A percentile compares a stretch with the other conserved stretches of the same genome.
Conservation (phyloP, 768 basidiomycete genomes). For the Auricularia heimuer region DNA sequence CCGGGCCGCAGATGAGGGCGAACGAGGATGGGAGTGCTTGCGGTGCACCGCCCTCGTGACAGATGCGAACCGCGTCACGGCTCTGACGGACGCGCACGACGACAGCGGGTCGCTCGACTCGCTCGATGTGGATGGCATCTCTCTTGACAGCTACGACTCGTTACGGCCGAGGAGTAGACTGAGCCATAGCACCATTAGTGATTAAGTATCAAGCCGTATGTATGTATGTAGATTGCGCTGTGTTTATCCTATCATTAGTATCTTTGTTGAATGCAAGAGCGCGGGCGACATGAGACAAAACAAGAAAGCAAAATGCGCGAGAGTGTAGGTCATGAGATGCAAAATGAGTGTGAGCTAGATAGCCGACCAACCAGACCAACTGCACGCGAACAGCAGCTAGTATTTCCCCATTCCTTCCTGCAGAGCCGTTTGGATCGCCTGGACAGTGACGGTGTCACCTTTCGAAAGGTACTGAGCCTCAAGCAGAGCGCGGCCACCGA, state of each 20-base stretch:
- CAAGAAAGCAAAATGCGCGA: neutral
- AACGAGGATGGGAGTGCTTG: constrained; percentile 70
- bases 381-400: neutral
- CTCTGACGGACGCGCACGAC: constrained; percentile 20
- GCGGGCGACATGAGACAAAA: constrained; percentile 2
- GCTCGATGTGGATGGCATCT: constrained; percentile 53
- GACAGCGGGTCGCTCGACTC: constrained; percentile 25
- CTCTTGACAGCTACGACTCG: constrained; percentile 25
- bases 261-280: neutral
- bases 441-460: constrained; percentile 64
- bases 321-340: neutral
- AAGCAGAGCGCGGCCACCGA: constrained; percentile 51
- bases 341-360: neutral
- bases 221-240: too few relatives aligned
- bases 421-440: constrained; percentile 40
- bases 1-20: constrained; percentile 55
- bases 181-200: too few relatives aligned
- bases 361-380: neutral
- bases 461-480: constrained; percentile 49
- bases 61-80: constrained; percentile 48
- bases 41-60: constrained; percentile 62
- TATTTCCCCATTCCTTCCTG: neutral
- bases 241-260: too few relatives aligned
- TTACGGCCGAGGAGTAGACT: neutral
- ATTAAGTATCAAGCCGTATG: too few relatives aligned